Base-by-base conservation (phyloP, 164 flowering plant genomes). In the Aristolochia contorta region DNA sequence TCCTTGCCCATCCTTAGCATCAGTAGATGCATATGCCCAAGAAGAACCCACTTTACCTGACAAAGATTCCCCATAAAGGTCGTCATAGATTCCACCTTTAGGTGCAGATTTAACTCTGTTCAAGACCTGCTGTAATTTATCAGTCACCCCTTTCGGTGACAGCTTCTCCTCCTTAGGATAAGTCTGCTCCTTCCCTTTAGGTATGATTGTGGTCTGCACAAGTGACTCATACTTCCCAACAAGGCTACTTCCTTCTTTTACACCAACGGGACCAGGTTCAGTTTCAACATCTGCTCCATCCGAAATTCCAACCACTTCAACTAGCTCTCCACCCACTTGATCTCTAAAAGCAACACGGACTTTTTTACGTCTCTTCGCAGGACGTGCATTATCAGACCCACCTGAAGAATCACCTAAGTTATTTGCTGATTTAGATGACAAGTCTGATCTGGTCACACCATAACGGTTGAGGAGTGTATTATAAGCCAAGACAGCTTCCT, bases 181-280 rank as follows among this genome's bases (percentile, higher is more conserved):
- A 16, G 24, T 22, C 16, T 67, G 83, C 51, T 78, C 94, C 73
- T 85, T 85, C 43, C 91, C 89, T 78, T 88, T 87, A 4, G 99
- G 99, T 68, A 93, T 82, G n/a, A 94, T 75, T 2, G 88, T 87
- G 56, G 71, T 68, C 65, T 87, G 96, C 20, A 94, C 95, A 66
- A 91, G 90, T 24, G 97, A 86, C 65, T 89, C 96, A 56, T 91
- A 94, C 73, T 94, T 94, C 20, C 99, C 99, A 50, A 89, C 99
- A 59, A 94, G 97, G 73, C 96, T 89, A 48, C 65, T 33, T 55
- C 98, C 99, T 79, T 91, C 99, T 74, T 86, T 89, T 41, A 91
- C 86, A 47, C 99, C 99, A 22, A 91, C 21, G 1, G 97, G 99
- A 68, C 99, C 97, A 54, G 96, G 97, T 63, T 91, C 97, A 30